Conservation (phyloP, 345 rosid genomes). For the Rhizophora apiculata region DNA sequence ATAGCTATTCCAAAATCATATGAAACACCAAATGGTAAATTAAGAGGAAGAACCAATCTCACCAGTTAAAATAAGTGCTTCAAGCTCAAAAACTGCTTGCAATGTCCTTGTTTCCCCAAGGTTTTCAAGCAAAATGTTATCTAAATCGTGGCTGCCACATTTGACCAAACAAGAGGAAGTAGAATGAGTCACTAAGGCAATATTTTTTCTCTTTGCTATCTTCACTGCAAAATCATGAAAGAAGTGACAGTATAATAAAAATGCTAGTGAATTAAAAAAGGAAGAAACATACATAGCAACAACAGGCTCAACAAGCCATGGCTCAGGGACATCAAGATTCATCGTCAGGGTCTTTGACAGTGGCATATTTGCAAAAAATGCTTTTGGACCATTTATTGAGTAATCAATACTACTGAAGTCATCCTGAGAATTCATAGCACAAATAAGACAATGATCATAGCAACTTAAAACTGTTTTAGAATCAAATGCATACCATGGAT, state of each 20-base stretch:
- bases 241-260: constrained; percentile 4
- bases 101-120: constrained; percentile 93
- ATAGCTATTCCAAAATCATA: background rate
- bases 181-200: constrained; percentile 14
- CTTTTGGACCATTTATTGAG: constrained; percentile 84
- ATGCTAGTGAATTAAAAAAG: constrained; percentile 5
- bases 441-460: constrained; percentile 26
- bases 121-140: constrained; percentile 97
- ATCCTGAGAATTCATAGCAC: constrained; percentile 56
- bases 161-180: constrained; percentile 18
- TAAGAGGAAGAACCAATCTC: constrained; percentile 21
- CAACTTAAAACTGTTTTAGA: constrained; percentile 20
- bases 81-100: constrained; percentile 97
- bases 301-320: constrained; percentile 99
- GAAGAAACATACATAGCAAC: constrained; percentile 78
- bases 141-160: constrained; percentile 81
- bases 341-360: constrained; percentile 96
- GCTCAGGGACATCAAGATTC: constrained; percentile 99
- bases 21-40: background rate
- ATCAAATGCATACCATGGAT: constrained; percentile 51
- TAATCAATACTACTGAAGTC: constrained; percentile 73
- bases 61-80: constrained; percentile 98
- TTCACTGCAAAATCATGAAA: background rate
- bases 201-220: background rate
- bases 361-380: constrained; percentile 97